A percentile compares a stretch with the other conserved stretches of the same genome.
Evolutionary conservation across 495 filamentous ascomycete genomes (phyloP).

Genomic region (Penicillium turbatum): DNA sequence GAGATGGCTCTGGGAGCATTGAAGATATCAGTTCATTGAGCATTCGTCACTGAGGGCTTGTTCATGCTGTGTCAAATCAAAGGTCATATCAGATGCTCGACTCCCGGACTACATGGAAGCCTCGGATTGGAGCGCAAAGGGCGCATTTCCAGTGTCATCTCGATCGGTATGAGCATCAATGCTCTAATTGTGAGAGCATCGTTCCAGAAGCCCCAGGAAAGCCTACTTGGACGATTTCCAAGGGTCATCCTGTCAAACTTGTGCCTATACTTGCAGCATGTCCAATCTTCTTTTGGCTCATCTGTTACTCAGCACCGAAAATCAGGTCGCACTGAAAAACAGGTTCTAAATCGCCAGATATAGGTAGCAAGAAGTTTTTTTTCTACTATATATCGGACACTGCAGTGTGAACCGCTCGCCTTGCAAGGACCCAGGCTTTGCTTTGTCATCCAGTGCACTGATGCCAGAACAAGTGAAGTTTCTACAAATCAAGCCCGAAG

Average conservation of each 20-base stretch:
- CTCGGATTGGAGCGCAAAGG: not conserved
- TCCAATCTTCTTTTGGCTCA: not conserved
- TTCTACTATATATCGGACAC: not conserved
- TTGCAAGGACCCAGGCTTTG: not conserved
- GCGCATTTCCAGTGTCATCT: not conserved
- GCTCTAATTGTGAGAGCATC: not conserved
- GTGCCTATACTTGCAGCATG: not conserved
- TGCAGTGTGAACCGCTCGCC: not conserved
- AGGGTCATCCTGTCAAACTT: not conserved
- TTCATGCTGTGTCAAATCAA: not conserved
- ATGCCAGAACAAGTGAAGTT: not conserved
- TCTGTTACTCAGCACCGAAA: not conserved
- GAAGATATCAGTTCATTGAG: conserved; percentile 51
- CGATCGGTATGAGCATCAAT: not conserved
- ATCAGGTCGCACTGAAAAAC: not conserved
- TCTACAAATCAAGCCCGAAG: not conserved
- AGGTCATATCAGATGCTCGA: not conserved
- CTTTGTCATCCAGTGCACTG: not conserved
- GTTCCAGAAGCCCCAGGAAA: not conserved
- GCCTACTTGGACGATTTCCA: not conserved
- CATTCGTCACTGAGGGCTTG: conserved; percentile 40
- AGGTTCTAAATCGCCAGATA: not conserved
- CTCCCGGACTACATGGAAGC: not conserved
- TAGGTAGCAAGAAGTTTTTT: not conserved
- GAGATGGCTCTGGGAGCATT: conserved; percentile 50